Base-by-base conservation (phyloP, 192 early-diverging fungal species). In the Coemansia sp. region DNA sequence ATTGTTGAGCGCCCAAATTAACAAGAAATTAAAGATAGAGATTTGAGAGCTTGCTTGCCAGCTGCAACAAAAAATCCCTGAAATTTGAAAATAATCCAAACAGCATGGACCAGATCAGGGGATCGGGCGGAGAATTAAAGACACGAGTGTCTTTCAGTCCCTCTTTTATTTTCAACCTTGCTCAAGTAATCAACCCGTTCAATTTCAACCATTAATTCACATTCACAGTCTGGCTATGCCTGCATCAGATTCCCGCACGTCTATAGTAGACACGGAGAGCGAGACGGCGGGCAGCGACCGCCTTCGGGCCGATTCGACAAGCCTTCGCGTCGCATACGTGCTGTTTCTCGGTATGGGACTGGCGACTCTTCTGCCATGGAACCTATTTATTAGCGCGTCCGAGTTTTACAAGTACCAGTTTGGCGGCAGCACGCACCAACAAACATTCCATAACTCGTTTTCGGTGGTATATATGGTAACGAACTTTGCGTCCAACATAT, bases 401-500 rank as follows among this genome's bases (percentile, higher is more conserved):
- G 88, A 87, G 60, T 93, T 88, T 68, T 93, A 90, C 76, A 75
- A 72, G 15, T 69, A 77, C 43, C 76, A 83, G 66, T 89, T 91
- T 69, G 63, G 67, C 27, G 86, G 85, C 27, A 87, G 87, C 17
- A 47, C 72, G 1, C 87, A 86, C 45, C 81, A 81, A 24, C 60
- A 84, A 41, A 87, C 84, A 22, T 93, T 91, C 72, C 89, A 89
- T 60, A 91, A 88, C 76, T 93, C 87, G 74, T 93, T 93, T 63
- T 87, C 86, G 3, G 78, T 84, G 17, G 76, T 69, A 14, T 90
- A 84, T 65, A 90, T 84, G 77, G 74, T 76, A 19, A 79, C 77
- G 52, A 90, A 87, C 73, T 62, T 92, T 50, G 35, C 83, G 9
- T 81, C 68, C 32, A 83, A 86, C 43, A 62, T 69, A 21, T 73